Base-by-base conservation (phyloP, 2,329 filamentous ascomycete genomes). In the Coniella lustricola region DNA sequence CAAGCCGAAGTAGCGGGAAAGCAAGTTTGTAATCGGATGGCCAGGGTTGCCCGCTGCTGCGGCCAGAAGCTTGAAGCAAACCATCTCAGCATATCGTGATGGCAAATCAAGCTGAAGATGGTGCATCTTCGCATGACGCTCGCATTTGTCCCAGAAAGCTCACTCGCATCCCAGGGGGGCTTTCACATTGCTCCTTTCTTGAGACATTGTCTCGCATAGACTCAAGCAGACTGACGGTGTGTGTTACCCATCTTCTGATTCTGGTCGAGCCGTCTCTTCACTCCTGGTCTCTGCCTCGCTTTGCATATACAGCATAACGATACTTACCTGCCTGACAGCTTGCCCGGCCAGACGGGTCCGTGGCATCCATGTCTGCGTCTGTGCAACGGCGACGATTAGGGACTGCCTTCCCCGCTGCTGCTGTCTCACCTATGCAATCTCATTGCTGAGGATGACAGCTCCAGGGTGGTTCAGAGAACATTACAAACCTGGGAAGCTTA, bases 41-140 rank as follows among this genome's bases (percentile, higher is more conserved):
- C 17, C 40, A 36, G 36, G 22, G 48, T 43, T 47, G 25, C 39
- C 32, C n/a, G n/a, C n/a, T 41, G 47, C 29, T 40, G 46, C 46
- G 36, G 31, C 32, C 42, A 45, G 17, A 31, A 43, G 44, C 47
- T 33, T 49, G 35, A 40, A 52, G 50, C 50, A 52, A 52, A 52
- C 48, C 44, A 31, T 8, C 45, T 50, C 50, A 47, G 47, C 44
- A 52, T 16, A 18, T n/a, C 33, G 34, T 18, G 31, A 46, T 38
- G 41, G 51, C 48, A 48, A 48, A 48, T 53, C 41, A 53, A 41
- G 49, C 42, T 51, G 41, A 31, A 20, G 38, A 46, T 51, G 44
- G 45, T 41, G 44, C 45, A 37, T 51, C 41, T 48, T 53, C 43
- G 43, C 38, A 29, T 10, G 13, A 35, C 33, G n/a, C 49, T 44